phyloP scores from a whole-genome alignment of 2,329 filamentous ascomycete genomes.

The Fusarium brachygibbosum region DNA sequence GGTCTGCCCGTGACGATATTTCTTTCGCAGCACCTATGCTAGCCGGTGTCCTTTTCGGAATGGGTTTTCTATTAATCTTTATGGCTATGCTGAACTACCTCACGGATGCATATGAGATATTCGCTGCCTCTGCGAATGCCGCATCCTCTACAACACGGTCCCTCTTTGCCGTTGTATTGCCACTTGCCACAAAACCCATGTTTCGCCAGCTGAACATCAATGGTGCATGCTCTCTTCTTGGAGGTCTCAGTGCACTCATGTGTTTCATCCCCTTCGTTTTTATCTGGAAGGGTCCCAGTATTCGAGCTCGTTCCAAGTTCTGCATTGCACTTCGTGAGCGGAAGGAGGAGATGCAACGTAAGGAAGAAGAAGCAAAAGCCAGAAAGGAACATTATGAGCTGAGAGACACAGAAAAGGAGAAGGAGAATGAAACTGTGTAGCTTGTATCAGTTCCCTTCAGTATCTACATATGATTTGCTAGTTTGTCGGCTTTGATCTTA shows the following conservation, averaged over 20 bases:
- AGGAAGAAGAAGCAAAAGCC: conserved; percentile 54
- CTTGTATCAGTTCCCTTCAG: not conserved
- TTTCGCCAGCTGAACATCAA: conserved; percentile 62
- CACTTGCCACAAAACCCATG: conserved; percentile 67
- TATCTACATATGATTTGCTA: not conserved
- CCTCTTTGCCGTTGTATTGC: conserved; percentile 85
- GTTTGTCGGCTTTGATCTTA: not conserved
- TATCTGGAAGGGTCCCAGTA: conserved; percentile 66
- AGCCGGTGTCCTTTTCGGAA: conserved; percentile 72
- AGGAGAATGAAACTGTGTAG: conserved; percentile 31
- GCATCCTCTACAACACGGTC: conserved; percentile 89
- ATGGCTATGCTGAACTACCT: conserved; percentile 75
- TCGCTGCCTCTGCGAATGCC: conserved; percentile 81
- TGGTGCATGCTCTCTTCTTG: conserved; percentile 67
- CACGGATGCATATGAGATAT: conserved; percentile 76
- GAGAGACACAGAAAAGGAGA: conserved; percentile 40
- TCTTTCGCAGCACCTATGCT: conserved; percentile 70
- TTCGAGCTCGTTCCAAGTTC: conserved; percentile 71
- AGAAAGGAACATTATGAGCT: conserved; percentile 48
- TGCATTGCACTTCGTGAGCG: conserved; percentile 70
- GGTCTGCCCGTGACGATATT: conserved; percentile 63
- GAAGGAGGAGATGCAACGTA: conserved; percentile 62
- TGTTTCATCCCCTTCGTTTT: conserved; percentile 66
- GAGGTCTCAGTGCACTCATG: conserved; percentile 64
- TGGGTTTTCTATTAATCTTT: conserved; percentile 73